Conservation (phyloP, 768 basidiomycete species). For the Leucosporidium scottii region DNA sequence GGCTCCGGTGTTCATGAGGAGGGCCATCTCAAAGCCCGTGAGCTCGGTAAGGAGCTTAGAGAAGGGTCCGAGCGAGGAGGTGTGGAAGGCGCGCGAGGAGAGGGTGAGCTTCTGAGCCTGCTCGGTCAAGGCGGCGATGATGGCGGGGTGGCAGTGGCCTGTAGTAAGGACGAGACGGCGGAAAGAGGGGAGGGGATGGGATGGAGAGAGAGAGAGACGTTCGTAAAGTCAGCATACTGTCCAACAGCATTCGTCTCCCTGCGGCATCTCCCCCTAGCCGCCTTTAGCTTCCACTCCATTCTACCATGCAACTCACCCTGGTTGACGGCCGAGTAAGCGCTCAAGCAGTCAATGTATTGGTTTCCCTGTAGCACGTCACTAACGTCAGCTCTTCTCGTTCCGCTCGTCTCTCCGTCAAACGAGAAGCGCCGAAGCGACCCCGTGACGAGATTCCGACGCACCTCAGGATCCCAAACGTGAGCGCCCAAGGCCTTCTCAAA, state of each 20-base stretch:
- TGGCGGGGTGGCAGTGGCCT: constrained; percentile 76
- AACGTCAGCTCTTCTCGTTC: constrained; percentile 19
- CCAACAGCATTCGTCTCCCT: no score
- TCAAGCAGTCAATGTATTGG: constrained; percentile 96
- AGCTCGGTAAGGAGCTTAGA: constrained; percentile 67
- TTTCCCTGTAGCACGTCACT: constrained; percentile 59
- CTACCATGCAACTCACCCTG: not conserved
- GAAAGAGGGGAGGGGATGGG: not conserved
- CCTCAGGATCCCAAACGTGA: constrained; percentile 43
- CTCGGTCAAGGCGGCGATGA: constrained; percentile 67
- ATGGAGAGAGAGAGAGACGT: not conserved
- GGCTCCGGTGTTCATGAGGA: constrained; percentile 98
- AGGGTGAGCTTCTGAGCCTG: constrained; percentile 88
- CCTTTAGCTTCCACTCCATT: not conserved
- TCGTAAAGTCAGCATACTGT: constrained; percentile 2
- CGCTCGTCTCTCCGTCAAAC: constrained; percentile 42
- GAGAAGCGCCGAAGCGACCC: no score
- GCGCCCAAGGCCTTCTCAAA: constrained; percentile 86
- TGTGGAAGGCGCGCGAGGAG: constrained; percentile 94
- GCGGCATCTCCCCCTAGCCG: no score
- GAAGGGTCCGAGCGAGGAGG: constrained; percentile 81
- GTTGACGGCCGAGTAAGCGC: constrained; percentile 80
- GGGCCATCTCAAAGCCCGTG: constrained; percentile 59
- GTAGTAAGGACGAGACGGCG: not conserved
- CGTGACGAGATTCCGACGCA: constrained; percentile 1